A percentile compares a stretch with the other conserved stretches of the same genome.
These are phyloP conservation scores for Ascosphaera apis DNA, from an alignment of 2,329 filamentous ascomycete species.

Conservation along the genomic window DNA sequence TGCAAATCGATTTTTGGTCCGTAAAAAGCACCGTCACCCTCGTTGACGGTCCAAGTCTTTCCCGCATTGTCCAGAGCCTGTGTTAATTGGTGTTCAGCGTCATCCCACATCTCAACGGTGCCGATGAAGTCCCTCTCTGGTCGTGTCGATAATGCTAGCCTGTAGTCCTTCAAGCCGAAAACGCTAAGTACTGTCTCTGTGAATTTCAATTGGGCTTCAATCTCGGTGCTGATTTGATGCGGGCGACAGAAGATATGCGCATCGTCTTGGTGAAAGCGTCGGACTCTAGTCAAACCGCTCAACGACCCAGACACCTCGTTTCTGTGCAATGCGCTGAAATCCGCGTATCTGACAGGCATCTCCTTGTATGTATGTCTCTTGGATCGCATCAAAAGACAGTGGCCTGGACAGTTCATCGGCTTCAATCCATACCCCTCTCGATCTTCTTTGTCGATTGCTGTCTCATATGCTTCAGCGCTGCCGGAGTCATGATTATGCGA, in stretches of 20 bases:
- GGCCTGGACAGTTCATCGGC: slow-evolving; percentile 83
- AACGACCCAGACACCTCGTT: slow-evolving; percentile 68
- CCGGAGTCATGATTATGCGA: slow-evolving; percentile 11
- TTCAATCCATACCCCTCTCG: slow-evolving; percentile 49
- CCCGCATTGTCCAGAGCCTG: slow-evolving; percentile 39
- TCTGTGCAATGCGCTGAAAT: slow-evolving; percentile 69
- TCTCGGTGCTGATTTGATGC: slow-evolving; percentile 51
- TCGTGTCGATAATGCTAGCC: slow-evolving; percentile 55
- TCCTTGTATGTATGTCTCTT: slow-evolving; percentile 55
- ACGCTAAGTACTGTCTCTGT: slow-evolving; percentile 48
- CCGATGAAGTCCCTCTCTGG: slow-evolving; percentile 60
- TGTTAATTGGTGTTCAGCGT: slow-evolving; percentile 43
- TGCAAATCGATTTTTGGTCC: slow-evolving; percentile 83
- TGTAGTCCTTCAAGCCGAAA: slow-evolving; percentile 48
- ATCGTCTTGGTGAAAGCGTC: slow-evolving; percentile 77
- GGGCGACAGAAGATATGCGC: slow-evolving; percentile 76
- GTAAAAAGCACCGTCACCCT: slow-evolving; percentile 74
- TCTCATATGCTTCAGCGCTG: slow-evolving; percentile 23
- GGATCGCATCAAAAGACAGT: slow-evolving; percentile 63
- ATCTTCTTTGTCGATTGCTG: slow-evolving; percentile 8
- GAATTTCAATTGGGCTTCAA: slow-evolving; percentile 49
- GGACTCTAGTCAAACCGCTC: slow-evolving; percentile 60
- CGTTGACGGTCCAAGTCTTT: slow-evolving; percentile 48
- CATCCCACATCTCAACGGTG: slow-evolving; percentile 42
- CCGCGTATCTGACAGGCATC: slow-evolving; percentile 61